Evolutionary conservation across 75 land plant genomes (phyloP), one percentile per base, ranked within the genome.

Genomic region (Cunninghamia lanceolata): DNA sequence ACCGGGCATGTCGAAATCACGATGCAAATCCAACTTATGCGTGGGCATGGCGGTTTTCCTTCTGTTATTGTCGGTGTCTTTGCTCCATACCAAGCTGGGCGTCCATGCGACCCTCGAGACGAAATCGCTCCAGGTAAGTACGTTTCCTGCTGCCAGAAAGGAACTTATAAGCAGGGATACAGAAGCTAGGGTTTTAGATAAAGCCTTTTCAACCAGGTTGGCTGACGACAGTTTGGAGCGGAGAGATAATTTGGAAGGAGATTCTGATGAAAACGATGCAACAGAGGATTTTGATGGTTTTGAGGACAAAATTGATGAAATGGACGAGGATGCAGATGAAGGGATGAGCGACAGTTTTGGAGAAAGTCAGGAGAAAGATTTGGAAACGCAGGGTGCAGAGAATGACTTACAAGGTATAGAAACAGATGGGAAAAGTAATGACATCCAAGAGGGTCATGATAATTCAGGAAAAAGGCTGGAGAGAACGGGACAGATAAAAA

Each of bases 281-380:
- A 63, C 73, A 19, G 53, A 85, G 34, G 88, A 88, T 50, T n/a
- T 87, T 73, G 88, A 84, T 84, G 89, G 81, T n/a, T 66, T 54
- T 25, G 93, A 93, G 45, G 96, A 94, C 63, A 91, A 85, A 11
- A 91, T 93, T 86, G 97, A 95, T 84, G 92, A 91, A 85, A 89
- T 88, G 34, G 97, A 95, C 79, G 83, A 80, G 40, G 56, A 54
- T 47, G 84, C 16, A 3, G 91, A 71, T 42, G 83, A 85, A 52
- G 89, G 40, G 40, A 73, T 32, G 19, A 30, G 13, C 10, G 73
- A 21, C 21, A 52, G 84, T 15, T 68, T 50, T 87, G 85, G 82
- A 40, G 83, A 83, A 46, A 28, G 43, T 34, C n/a, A 83, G 14
- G 59, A 34, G 32, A 83, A 52, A 52, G 53, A 52, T 47, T 35